Evolutionary conservation across 192 early-diverging fungal species (phyloP).

Genomic region (Gryganskiella cystojenkinii): DNA sequence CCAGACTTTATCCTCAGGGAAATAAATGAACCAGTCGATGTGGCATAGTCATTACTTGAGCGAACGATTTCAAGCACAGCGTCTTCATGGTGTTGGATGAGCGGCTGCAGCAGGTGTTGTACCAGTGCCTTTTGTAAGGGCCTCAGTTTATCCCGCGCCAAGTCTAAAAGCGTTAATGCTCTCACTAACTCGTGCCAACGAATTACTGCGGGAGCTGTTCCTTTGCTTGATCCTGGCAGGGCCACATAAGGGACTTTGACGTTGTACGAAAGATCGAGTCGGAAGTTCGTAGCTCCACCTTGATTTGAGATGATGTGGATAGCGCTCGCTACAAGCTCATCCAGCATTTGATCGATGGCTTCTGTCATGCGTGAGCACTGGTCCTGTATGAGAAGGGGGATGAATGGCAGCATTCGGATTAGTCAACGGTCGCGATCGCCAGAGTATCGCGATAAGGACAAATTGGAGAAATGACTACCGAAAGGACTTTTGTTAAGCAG

Average conservation of each 20-base stretch:
- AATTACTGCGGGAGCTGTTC: slow-evolving; percentile 23
- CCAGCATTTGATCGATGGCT: slow-evolving; percentile 45
- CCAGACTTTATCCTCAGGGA: slow-evolving; percentile 3
- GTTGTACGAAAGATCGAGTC: slow-evolving; percentile 20
- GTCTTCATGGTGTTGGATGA: slow-evolving; percentile 18
- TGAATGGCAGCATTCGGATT: background rate
- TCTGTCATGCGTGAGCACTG: slow-evolving; percentile 41
- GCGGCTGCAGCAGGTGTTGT: slow-evolving; percentile 25
- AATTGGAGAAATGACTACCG: slow-evolving; percentile 9
- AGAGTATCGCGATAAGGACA: background rate
- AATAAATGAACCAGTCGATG: slow-evolving; percentile 8
- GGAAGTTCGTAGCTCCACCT: background rate
- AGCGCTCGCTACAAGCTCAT: slow-evolving; percentile 29
- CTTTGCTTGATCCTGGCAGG: slow-evolving; percentile 4
- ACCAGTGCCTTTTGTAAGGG: slow-evolving; percentile 26
- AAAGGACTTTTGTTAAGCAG: slow-evolving; percentile 24
- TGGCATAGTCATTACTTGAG: slow-evolving; percentile 10
- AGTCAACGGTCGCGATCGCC: background rate
- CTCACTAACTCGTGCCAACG: slow-evolving; percentile 38
- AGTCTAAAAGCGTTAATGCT: slow-evolving; percentile 28
- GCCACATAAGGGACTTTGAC: slow-evolving; percentile 35
- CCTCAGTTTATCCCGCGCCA: slow-evolving; percentile 24
- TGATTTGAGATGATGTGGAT: slow-evolving; percentile 2
- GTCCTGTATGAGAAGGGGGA: slow-evolving; percentile 6
- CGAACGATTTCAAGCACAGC: background rate